Evolutionary conservation across 2,329 filamentous ascomycete species (phyloP), one percentile per base, ranked within the genome.

Genomic region (Fusarium domesticum): DNA sequence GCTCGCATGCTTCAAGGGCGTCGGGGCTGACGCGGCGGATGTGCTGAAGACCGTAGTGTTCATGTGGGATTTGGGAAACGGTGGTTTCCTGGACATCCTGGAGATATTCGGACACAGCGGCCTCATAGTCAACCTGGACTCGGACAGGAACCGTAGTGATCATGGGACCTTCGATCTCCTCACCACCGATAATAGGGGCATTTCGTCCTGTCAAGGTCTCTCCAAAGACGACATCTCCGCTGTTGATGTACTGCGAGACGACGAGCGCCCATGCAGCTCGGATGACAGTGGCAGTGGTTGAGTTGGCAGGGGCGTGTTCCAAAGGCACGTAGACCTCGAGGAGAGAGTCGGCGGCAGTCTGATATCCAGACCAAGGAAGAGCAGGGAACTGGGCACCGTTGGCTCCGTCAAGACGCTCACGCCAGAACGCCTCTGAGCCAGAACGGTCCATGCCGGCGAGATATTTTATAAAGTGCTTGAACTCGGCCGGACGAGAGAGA

Each of bases 1-100:
- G 69, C 49, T 80, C 73, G 54, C 78, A 81, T 3, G 78, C 78
- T 46, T 77, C 69, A 8, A 74, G 68, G 5, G 75, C 73, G 45
- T 81, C 77, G 1, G 71, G 65, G 54, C 76, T 79, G 11, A 83
- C 63, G 17, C 72, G 70, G 8, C 80, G 76, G 47, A 84, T 83
- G 50, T 81, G 60, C 43, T 83, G 79, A 35, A 83, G 65, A 16
- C 80, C 80, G 38, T 77, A 71, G 59, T 88, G 82, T 60, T 87
- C 80, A 57, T 85, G 76, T 0, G 81, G 77, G 6, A 85, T 83
- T 51, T 80, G 75, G 3, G 72, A 65, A 0, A 80, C 70, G 0
- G 75, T 78, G 42, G 76, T 71, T 20, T 77, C 68, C 30, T 85
- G 81, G 3, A 86, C 71, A 2, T 68, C 63, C 33, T 77, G 69